Conservation (phyloP, 441 rosid genomes). For the Cnidoscolus chayamansa region DNA sequence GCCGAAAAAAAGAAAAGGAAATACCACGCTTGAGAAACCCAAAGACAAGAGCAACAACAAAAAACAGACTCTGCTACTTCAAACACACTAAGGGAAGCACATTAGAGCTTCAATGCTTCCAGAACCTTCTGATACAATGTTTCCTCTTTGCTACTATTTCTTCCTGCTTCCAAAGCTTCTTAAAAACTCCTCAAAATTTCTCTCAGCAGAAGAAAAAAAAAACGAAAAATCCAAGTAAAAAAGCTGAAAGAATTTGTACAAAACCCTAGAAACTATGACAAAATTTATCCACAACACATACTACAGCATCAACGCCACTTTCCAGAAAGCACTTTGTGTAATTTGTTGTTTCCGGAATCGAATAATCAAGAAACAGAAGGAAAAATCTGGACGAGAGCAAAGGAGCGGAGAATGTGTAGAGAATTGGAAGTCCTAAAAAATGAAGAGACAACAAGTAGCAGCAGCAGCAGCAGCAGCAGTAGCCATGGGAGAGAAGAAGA, state of each 20-base stretch:
- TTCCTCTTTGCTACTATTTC: too few relatives aligned
- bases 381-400: not conserved
- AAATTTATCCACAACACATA: not conserved
- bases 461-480: not conserved
- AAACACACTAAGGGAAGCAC: not conserved
- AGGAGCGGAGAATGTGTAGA: not conserved
- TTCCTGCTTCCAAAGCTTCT: not conserved
- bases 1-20: not conserved
- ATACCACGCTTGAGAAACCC: not conserved
- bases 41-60: not conserved
- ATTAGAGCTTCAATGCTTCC: not conserved
- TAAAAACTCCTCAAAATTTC: not conserved
- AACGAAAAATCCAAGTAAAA: not conserved
- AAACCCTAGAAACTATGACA: slow-evolving; percentile 6
- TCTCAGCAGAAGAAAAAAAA: not conserved
- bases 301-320: not conserved
- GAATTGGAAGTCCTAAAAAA: not conserved
- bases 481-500: not conserved
- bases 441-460: not conserved
- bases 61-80: not conserved
- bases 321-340: not conserved
- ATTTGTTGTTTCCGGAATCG: not conserved
- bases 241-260: not conserved
- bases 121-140: too few relatives aligned
- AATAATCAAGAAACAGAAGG: not conserved